Evolutionary conservation across 805 yeast genomes (phyloP), one percentile per base, ranked within the genome.

Genomic region (Scheffersomyces lignosus): DNA sequence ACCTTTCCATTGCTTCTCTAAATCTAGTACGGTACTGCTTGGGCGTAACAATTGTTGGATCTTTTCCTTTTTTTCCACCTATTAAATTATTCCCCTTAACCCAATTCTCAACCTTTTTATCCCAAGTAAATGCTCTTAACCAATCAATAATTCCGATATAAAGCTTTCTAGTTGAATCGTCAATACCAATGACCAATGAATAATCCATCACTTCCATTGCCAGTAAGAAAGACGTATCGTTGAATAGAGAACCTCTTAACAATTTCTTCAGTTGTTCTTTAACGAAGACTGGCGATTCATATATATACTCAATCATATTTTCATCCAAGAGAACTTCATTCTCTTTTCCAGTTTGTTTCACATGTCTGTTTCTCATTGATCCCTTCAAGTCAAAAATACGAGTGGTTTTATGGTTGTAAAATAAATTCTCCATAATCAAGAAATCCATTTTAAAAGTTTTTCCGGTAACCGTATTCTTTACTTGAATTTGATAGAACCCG

Each of bases 161-260:
- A 25, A 93, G 69, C 37, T 82, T 82, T 44, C 76, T 76, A 15
- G 77, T 74, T 9, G 66, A 57, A 31, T 69, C 72, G 55, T 93
- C 96, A 27, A 93, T 87, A 0, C 98, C 99, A 41, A 93, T 83
- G 7, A 93, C 96, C 45, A 93, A 69, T 0, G 98, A 91, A 55
- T 93, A 93, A 60, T 93, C 99, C 99, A 93, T 93, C 4, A 93
- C 98, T 55, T 93, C 95, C 96, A 93, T 87, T 52, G 95, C 93
- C 3, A 96, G 89, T 36, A 93, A 66, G 57, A 93, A 95, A 12
- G 93, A 67, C 0, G 98, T 93, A 52, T 93, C 99, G 54, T 95
- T 93, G 84, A 95, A 93, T 18, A 93, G 64, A 0, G 96, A 90
- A 0, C 96, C 91, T 31, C 96, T 67, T 33, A 93, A 60, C 26